phyloP scores from a whole-genome alignment of 108 stramenopile species.

The Chaetoceros muelleri region DNA sequence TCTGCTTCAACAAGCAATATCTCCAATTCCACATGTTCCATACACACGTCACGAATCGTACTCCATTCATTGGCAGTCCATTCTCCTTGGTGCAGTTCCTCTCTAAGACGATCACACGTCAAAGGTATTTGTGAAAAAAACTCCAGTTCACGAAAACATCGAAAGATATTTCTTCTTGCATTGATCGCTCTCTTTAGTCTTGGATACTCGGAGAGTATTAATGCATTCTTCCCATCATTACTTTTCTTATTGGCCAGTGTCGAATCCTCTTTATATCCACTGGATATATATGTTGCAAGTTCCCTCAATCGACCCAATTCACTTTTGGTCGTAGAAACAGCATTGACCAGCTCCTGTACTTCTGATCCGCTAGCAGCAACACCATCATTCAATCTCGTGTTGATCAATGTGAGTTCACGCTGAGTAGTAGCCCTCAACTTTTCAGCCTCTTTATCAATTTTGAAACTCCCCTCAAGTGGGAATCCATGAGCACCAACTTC shows the following conservation, averaged over 20 bases:
- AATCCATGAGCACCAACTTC: slow-evolving; percentile 62
- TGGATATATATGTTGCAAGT: slow-evolving; percentile 73
- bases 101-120: slow-evolving; percentile 77
- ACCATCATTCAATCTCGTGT: slow-evolving; percentile 78
- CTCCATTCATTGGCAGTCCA: slow-evolving; percentile 81
- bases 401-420: slow-evolving; percentile 65
- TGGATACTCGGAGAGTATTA: slow-evolving; percentile 67
- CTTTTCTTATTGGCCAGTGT: neutral
- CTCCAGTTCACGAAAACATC: slow-evolving; percentile 77
- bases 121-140: slow-evolving; percentile 79
- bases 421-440: slow-evolving; percentile 52
- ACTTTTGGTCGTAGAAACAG: slow-evolving; percentile 67
- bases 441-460: slow-evolving; percentile 83
- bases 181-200: slow-evolving; percentile 69
- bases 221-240: slow-evolving; percentile 18
- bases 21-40: slow-evolving; percentile 82
- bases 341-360: slow-evolving; percentile 83
- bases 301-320: slow-evolving; percentile 74
- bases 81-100: slow-evolving; percentile 69
- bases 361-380: slow-evolving; percentile 76
- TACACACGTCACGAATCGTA: slow-evolving; percentile 61
- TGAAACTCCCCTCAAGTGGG: slow-evolving; percentile 53
- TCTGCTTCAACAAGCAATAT: slow-evolving; percentile 84
- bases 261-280: slow-evolving; percentile 3
- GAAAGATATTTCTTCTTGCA: slow-evolving; percentile 66